Conservation (phyloP, 352 stramenopile genomes). For the Hyaloperonospora arabidopsidis region DNA sequence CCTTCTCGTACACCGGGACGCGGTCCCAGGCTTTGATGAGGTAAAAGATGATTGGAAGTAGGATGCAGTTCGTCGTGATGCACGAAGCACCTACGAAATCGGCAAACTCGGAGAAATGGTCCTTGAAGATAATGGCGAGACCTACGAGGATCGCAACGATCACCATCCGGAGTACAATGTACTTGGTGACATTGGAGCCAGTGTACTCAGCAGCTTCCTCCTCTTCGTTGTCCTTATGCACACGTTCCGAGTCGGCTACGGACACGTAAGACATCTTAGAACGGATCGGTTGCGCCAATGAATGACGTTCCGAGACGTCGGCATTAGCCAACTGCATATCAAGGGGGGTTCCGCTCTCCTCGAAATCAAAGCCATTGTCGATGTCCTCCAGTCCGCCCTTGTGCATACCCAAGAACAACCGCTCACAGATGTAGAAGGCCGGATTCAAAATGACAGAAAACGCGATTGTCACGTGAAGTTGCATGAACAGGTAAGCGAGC, state of each 20-base stretch:
- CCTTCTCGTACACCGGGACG: constrained; percentile 30
- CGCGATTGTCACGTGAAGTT: constrained; percentile 34
- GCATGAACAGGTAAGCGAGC: constrained; percentile 44
- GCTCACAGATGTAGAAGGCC: constrained; percentile 40
- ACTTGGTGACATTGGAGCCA: constrained; percentile 28
- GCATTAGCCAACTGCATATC: neutral
- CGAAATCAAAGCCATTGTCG: constrained; percentile 12
- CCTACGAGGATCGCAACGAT: constrained; percentile 36
- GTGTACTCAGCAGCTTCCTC: constrained; percentile 33
- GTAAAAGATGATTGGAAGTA: constrained; percentile 60
- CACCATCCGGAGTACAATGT: constrained; percentile 21
- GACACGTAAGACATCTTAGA: constrained; percentile 46
- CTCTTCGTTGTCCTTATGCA: constrained; percentile 26
- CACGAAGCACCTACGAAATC: constrained; percentile 56
- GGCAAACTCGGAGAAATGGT: constrained; percentile 51
- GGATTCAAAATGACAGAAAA: constrained; percentile 56
- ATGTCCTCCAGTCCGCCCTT: constrained; percentile 30
- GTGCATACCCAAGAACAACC: constrained; percentile 36
- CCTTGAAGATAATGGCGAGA: constrained; percentile 36
- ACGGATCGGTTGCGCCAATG: constrained; percentile 2
- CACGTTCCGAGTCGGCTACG: constrained; percentile 33
- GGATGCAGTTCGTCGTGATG: constrained; percentile 53
- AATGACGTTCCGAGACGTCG: no score
- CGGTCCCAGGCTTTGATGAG: constrained; percentile 51
- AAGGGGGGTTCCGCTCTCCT: neutral